Conservation (phyloP, 2,329 filamentous ascomycete species). For the Talaromyces marneffei region DNA sequence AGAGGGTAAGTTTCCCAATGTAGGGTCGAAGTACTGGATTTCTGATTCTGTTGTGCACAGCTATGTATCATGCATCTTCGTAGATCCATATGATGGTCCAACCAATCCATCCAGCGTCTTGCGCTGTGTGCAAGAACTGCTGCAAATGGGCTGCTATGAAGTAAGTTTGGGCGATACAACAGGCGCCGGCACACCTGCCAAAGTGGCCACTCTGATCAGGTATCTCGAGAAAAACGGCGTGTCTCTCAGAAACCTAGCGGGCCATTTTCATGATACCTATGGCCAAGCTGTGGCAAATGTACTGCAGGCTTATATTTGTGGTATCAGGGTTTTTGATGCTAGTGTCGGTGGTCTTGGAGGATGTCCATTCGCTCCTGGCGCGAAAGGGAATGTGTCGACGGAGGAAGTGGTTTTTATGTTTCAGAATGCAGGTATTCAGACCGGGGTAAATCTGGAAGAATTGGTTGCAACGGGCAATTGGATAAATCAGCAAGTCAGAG, state of each 20-base stretch:
- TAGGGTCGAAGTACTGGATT: neutral
- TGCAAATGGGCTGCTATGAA: constrained; percentile 86
- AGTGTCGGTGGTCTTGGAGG: constrained; percentile 76
- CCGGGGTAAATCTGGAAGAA: constrained; percentile 60
- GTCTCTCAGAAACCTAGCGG: constrained; percentile 63
- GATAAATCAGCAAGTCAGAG: constrained; percentile 61
- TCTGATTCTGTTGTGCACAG: constrained; percentile 12
- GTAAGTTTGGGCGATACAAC: constrained; percentile 87
- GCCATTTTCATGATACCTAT: constrained; percentile 88
- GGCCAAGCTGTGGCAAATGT: constrained; percentile 80
- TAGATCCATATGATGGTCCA: constrained; percentile 48
- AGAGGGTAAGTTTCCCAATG: constrained; percentile 25
- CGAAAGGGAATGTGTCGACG: constrained; percentile 79
- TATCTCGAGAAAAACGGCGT: constrained; percentile 47
- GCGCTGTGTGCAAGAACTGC: constrained; percentile 51
- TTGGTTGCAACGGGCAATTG: constrained; percentile 65
- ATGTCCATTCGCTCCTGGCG: constrained; percentile 78
- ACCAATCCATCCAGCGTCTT: constrained; percentile 47
- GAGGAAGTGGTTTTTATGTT: constrained; percentile 75
- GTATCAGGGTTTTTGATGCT: constrained; percentile 71
- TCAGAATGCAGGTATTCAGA: constrained; percentile 58
- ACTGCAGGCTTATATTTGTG: constrained; percentile 68
- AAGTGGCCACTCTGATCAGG: constrained; percentile 28
- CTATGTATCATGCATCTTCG: constrained; percentile 38
- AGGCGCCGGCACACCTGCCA: constrained; percentile 66